These are phyloP conservation scores for Trichoderma sp. DNA, from an alignment of 2,329 filamentous ascomycete species.

Conservation along the genomic window DNA sequence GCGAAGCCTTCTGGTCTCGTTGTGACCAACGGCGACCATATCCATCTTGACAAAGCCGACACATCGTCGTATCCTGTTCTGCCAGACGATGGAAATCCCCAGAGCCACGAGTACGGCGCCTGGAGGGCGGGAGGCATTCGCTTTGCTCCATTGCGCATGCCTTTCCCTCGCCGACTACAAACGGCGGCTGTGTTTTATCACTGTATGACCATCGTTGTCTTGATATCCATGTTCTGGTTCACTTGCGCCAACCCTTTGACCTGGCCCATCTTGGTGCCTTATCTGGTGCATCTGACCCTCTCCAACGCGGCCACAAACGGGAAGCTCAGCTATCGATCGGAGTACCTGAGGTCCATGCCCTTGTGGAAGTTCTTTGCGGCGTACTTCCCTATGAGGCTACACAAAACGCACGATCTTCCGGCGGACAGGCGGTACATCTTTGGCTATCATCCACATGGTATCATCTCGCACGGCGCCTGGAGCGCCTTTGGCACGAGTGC, in stretches of 20 bases:
- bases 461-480: constrained; percentile 95
- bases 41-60: not conserved
- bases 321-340: constrained; percentile 68
- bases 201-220: constrained; percentile 66
- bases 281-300: constrained; percentile 78
- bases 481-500: constrained; percentile 88
- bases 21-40: constrained; percentile 17
- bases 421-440: constrained; percentile 91
- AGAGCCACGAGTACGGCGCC: constrained; percentile 29
- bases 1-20: not conserved
- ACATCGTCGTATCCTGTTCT: constrained; percentile 30
- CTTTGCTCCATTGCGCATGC: constrained; percentile 78
- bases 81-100: constrained; percentile 22
- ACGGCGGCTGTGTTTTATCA: constrained; percentile 76
- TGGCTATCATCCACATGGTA: constrained; percentile 95
- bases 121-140: constrained; percentile 58
- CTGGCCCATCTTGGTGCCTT: constrained; percentile 76
- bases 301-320: constrained; percentile 77
- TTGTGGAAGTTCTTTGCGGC: constrained; percentile 87
- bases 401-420: constrained; percentile 77
- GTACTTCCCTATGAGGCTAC: constrained; percentile 86
- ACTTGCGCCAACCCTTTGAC: constrained; percentile 86
- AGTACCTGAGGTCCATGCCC: constrained; percentile 67
- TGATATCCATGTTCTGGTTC: constrained; percentile 81
- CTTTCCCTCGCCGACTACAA: constrained; percentile 68